A percentile compares a stretch with the other conserved stretches of the same genome.
These are phyloP conservation scores for Dentipellis fragilis DNA, from an alignment of 768 basidiomycete species.

Conservation along the genomic window DNA sequence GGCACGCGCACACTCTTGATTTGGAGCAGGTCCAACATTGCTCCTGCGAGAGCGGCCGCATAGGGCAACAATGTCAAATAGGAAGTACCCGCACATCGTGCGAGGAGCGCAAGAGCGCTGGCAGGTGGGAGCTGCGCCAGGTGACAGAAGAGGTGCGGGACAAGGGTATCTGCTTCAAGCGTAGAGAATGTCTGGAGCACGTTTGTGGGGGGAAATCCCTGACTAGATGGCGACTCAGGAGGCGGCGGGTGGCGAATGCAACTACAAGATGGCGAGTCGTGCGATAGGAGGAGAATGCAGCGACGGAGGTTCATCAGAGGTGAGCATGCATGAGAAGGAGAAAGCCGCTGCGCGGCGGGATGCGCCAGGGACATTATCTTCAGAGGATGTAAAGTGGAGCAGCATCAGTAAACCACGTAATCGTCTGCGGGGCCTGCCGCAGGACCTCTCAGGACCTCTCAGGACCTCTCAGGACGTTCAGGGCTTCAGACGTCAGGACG, in stretches of 20 bases:
- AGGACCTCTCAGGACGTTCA: too few relatives aligned
- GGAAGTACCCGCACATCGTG: constrained; percentile 59
- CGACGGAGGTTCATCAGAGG: constrained; percentile 23
- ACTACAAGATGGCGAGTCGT: constrained; percentile 30
- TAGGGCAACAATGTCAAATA: constrained; percentile 56
- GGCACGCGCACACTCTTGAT: constrained; percentile 36
- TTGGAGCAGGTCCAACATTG: constrained; percentile 72
- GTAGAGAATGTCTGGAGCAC: too few relatives aligned
- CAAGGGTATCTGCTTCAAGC: constrained; percentile 53
- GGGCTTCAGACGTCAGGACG: too few relatives aligned
- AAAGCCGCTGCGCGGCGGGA: constrained; percentile 60
- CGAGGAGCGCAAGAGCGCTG: constrained; percentile 63
- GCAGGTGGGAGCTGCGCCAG: constrained; percentile 48
- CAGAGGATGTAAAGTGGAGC: constrained; percentile 35
- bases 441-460: too few relatives aligned
- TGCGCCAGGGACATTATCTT: constrained; percentile 25
- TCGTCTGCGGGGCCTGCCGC: too few relatives aligned
- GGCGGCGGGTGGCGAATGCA: constrained; percentile 54
- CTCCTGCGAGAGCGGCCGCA: constrained; percentile 45
- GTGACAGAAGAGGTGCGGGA: constrained; percentile 63
- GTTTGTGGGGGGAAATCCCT: too few relatives aligned
- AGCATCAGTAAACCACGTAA: too few relatives aligned
- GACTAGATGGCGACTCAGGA: too few relatives aligned
- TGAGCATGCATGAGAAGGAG: constrained; percentile 55
- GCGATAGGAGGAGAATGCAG: constrained; percentile 22